Evolutionary conservation across 2,329 filamentous ascomycete genomes (phyloP).

Genomic region (Curvularia sp.): DNA sequence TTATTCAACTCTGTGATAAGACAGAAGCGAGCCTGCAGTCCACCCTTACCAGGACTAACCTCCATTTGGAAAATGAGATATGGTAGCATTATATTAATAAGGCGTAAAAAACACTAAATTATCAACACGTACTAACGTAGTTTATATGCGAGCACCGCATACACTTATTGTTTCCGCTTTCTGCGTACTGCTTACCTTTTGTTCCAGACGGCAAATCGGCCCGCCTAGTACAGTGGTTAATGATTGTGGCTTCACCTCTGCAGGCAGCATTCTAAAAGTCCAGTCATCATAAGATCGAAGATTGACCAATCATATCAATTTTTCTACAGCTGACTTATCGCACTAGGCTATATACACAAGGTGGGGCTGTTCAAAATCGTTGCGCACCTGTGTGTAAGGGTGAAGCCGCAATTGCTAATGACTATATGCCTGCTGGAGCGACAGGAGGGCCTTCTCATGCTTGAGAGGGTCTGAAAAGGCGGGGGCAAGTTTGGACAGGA

Average conservation of each 20-base stretch:
- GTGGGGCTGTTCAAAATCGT: too few relatives aligned
- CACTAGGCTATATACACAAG: background rate
- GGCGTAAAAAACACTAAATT: background rate
- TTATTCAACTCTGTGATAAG: background rate
- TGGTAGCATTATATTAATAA: background rate
- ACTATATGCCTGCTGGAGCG: too few relatives aligned
- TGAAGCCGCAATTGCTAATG: background rate
- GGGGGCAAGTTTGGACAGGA: too few relatives aligned
- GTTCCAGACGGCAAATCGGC: background rate
- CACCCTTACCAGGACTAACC: background rate
- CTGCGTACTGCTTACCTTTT: background rate
- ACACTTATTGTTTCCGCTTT: slow-evolving; percentile 4
- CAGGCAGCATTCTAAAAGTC: background rate
- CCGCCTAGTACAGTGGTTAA: background rate
- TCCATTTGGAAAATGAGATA: background rate
- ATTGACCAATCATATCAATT: background rate
- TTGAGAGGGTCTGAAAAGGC: too few relatives aligned
- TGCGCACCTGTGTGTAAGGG: background rate
- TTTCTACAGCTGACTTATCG: background rate
- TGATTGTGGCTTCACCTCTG: too few relatives aligned
- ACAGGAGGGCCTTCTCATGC: too few relatives aligned
- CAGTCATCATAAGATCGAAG: background rate
- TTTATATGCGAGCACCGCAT: too few relatives aligned
- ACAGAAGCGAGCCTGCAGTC: background rate
- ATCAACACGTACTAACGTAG: background rate